Conservation (phyloP, 495 filamentous ascomycete species). For the Elasticomyces elasticus region DNA sequence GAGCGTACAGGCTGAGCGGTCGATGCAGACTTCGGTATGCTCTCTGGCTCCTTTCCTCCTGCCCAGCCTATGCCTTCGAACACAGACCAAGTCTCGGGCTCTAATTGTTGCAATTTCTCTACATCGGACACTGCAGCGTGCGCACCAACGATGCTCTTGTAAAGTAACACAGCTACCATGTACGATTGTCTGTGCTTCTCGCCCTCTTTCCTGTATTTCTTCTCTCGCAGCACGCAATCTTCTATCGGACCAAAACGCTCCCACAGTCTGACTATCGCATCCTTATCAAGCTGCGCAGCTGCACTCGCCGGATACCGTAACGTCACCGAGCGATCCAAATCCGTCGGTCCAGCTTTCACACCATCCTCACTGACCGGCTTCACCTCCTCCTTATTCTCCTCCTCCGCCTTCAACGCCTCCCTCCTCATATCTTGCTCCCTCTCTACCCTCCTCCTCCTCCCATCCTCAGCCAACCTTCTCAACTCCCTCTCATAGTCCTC, state of each 20-base stretch:
- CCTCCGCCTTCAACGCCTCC: constrained; percentile 6
- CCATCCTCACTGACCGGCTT: neutral
- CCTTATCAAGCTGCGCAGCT: constrained; percentile 31
- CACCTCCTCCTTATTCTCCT: neutral
- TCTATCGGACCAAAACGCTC: constrained; percentile 48
- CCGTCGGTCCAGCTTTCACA: constrained; percentile 14
- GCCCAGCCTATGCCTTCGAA: constrained; percentile 51
- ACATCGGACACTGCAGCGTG: constrained; percentile 49
- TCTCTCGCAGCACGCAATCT: constrained; percentile 43
- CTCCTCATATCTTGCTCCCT: constrained; percentile 27
- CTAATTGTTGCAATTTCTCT: constrained; percentile 34
- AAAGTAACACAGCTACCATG: constrained; percentile 39
- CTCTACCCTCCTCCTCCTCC: constrained; percentile 34
- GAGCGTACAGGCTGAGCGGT: neutral
- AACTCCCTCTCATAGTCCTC: constrained; percentile 51
- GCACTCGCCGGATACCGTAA: constrained; percentile 35
- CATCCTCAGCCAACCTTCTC: constrained; percentile 54
- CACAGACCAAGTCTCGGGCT: constrained; percentile 35
- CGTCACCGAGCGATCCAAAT: constrained; percentile 51
- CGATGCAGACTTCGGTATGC: constrained; percentile 15
- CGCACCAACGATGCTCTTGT: constrained; percentile 48
- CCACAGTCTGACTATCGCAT: constrained; percentile 39
- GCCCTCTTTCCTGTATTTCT: constrained; percentile 38
- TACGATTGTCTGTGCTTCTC: constrained; percentile 30
- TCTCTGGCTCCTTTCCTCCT: constrained; percentile 37